A percentile compares a stretch with the other conserved stretches of the same genome.
phyloP scores from a whole-genome alignment of 2,329 filamentous ascomycete genomes.

The Coleophoma cylindrospora region DNA sequence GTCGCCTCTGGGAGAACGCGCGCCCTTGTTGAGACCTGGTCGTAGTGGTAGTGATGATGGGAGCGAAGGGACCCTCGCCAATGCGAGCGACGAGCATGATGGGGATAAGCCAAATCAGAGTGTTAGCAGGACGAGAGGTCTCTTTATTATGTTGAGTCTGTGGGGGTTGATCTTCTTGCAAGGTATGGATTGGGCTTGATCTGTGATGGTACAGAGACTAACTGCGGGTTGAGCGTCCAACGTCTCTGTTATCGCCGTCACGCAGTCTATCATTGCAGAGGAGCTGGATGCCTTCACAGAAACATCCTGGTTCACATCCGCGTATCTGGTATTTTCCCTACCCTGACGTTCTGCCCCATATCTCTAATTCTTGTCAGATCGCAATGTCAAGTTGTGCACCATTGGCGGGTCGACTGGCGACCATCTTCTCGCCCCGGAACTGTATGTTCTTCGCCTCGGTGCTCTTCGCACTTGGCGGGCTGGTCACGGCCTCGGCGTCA shows the following conservation, averaged over 20 bases:
- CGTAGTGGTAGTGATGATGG: too few relatives aligned
- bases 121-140: conserved; percentile 25
- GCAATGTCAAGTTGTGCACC: conserved; percentile 56
- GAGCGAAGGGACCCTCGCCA: not conserved
- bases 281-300: conserved; percentile 70
- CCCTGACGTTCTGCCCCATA: not conserved
- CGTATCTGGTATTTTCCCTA: conserved; percentile 53
- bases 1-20: too few relatives aligned
- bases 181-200: conserved; percentile 31
- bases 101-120: conserved; percentile 21
- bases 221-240: conserved; percentile 42
- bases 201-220: conserved; percentile 2
- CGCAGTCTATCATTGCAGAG: conserved; percentile 69
- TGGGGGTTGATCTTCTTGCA: conserved; percentile 56
- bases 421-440: conserved; percentile 65
- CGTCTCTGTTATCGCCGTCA: conserved; percentile 77
- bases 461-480: conserved; percentile 54
- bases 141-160: conserved; percentile 46
- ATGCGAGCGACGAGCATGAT: not conserved
- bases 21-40: too few relatives aligned
- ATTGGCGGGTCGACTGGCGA: conserved; percentile 65
- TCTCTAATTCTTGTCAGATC: conserved; percentile 34
- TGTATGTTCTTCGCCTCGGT: conserved; percentile 60
- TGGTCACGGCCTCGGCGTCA: conserved; percentile 57
- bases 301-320: conserved; percentile 76